Base-by-base conservation (phyloP, 2,329 filamentous ascomycete genomes). In the Davidsoniella virescens region DNA sequence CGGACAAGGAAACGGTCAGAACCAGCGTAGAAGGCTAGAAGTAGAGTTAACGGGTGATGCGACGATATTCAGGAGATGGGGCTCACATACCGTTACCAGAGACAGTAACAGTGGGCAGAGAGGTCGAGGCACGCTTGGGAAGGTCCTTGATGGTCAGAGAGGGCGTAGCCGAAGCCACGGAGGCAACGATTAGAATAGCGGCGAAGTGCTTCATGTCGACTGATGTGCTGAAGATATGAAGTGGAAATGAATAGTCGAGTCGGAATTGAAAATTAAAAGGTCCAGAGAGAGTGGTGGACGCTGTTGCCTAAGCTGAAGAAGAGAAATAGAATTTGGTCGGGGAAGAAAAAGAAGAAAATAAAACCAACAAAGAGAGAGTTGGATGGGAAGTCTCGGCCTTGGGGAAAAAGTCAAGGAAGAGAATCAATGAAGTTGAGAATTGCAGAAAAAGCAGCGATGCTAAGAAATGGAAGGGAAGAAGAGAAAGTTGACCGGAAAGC, bases 1-100 rank as follows among this genome's bases (percentile, higher is more conserved):
- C 75, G 73, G 52, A 79, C 59, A 57, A 76, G 78, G 66, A 78
- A 79, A 53, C 75, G 72, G 6, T 67, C 61, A 51, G 65, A 64
- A 55, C 66, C 71, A 40, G 67, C 57, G 65, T 68, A 78, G 67
- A 78, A 78, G 47, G 75, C 75, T 77, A 51, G 10, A 39, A 5
- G 18, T 25, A 44, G 40, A 33, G 18, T 38, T 50, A n/a, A 5
- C n/a, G 8, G 23, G 23, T 25, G 37, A n/a, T 40, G 18, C 33
- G 20, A n/a, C 29, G 36, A 17, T 48, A 26, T 12, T n/a, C 10
- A 37, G 12, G 5, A 36, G 33, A 10, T 18, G 18, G 33, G 17
- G 37, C 29, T 36, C 5, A 51, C 64, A 57, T 65, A 77, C 74
- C 75, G 65, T 77, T 78, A 57, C 75, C 75, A 17, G 71, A 74